Evolutionary conservation across 352 stramenopile genomes (phyloP), one percentile per base, ranked within the genome.

Genomic region (Globisporangium ultimum): DNA sequence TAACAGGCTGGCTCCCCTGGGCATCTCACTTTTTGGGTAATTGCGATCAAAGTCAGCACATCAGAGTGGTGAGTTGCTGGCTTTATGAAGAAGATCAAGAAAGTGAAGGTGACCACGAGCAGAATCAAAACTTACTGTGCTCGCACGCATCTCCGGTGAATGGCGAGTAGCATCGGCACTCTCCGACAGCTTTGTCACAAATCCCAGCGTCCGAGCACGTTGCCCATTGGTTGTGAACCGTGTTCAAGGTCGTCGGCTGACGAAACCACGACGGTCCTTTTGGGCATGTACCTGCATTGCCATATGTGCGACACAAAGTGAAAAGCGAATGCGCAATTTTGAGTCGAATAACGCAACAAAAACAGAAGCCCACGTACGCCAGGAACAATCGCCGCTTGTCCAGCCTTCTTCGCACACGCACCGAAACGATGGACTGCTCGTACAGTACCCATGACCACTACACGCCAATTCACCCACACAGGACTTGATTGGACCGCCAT

Each of bases 381-480:
- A 62, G 0, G 79, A 87, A 41, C 84, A 93, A 54, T 91, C 84
- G 49, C 80, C 81, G 18, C 57, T 70, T 1, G 57, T 69, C 84
- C 84, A 93, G 0, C 82, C 82, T 18, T 69, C 63, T 36, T 87
- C 73, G 36, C 84, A 93, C 20, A 71, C 50, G 43, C 84, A 93
- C 15, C 67, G 68, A 46, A 72, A 91, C 0, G 78, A 81, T 21
- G 84, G 81, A 1, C 60, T 60, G 4, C 76, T 77, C 0, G 70
- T 74, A 61, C 84, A 93, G 48, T 82, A 84, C 5, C 84, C 81
- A 38, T 89, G 84, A 1, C 81, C 84, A 52, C 77, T 93, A 59
- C 84, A 93, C n/a, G 78, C 63, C 7, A 91, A 59, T 54, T 90
- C 81, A 0, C 84, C 84, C 0, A 80, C 61, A 48, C 84, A 93